These are phyloP conservation scores for Penicillium desertorum DNA, from an alignment of 495 filamentous ascomycete species.

Conservation along the genomic window DNA sequence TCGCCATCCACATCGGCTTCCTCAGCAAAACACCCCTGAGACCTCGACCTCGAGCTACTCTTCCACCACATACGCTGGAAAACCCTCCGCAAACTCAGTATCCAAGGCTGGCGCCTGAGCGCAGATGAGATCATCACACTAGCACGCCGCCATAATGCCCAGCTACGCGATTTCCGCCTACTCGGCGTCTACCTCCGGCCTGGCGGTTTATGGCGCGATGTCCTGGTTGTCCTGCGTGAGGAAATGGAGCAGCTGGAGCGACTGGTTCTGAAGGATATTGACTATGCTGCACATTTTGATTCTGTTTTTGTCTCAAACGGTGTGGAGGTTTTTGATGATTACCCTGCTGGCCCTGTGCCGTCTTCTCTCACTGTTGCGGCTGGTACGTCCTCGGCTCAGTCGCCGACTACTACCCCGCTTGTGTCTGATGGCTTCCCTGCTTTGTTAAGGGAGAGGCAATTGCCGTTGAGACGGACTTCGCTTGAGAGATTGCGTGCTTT, in stretches of 20 bases:
- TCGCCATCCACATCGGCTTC: slow-evolving; percentile 67
- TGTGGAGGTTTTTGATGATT: slow-evolving; percentile 25
- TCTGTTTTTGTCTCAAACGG: slow-evolving; percentile 27
- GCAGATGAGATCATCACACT: slow-evolving; percentile 60
- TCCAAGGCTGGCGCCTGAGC: slow-evolving; percentile 62
- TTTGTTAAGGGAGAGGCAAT: slow-evolving; percentile 14
- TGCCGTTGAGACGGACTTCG: slow-evolving; percentile 23
- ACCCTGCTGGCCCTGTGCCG: not conserved
- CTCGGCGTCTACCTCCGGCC: slow-evolving; percentile 58
- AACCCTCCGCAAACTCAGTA: slow-evolving; percentile 60
- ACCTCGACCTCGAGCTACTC: slow-evolving; percentile 55
- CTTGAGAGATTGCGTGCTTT: slow-evolving; percentile 28
- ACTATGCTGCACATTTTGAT: slow-evolving; percentile 60
- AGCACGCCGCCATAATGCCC: slow-evolving; percentile 54
- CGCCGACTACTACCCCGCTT: not conserved
- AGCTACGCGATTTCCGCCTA: slow-evolving; percentile 58
- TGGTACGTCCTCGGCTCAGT: slow-evolving; percentile 1
- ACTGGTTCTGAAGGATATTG: slow-evolving; percentile 59
- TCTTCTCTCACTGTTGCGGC: slow-evolving; percentile 22
- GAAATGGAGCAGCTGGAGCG: slow-evolving; percentile 60
- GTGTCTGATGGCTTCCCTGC: slow-evolving; percentile 2
- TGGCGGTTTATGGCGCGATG: slow-evolving; percentile 59
- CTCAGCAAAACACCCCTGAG: slow-evolving; percentile 55
- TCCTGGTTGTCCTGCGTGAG: slow-evolving; percentile 54
- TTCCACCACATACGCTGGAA: slow-evolving; percentile 65